Conservation (phyloP, 2,329 filamentous ascomycete species). For the Endocalyx cinctus region DNA sequence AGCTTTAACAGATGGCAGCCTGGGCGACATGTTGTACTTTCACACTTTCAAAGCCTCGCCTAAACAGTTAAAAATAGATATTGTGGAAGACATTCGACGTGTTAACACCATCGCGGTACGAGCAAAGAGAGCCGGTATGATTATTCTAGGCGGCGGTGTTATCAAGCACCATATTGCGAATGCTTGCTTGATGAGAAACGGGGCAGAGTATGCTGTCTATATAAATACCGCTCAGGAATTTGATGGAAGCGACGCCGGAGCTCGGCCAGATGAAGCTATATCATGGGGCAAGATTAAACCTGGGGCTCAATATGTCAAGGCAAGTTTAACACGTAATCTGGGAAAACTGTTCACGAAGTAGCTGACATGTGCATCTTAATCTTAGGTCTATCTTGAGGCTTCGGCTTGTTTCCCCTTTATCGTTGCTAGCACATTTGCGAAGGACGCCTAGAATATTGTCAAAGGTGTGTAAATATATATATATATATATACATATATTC, state of each 20-base stretch:
- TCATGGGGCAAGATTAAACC: slow-evolving; percentile 98
- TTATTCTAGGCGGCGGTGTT: slow-evolving; percentile 90
- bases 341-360: too few relatives aligned
- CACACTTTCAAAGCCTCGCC: slow-evolving; percentile 92
- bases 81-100: slow-evolving; percentile 86
- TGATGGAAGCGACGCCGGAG: slow-evolving; percentile 93
- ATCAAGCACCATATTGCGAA: slow-evolving; percentile 99
- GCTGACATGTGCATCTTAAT: slow-evolving; percentile 9
- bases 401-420: slow-evolving; percentile 63
- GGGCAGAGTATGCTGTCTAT: slow-evolving; percentile 93
- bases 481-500: too few relatives aligned
- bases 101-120: slow-evolving; percentile 90
- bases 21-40: slow-evolving; percentile 98
- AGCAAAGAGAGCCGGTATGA: slow-evolving; percentile 87
- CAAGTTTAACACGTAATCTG: slow-evolving; percentile 39
- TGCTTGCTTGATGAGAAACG: slow-evolving; percentile 94
- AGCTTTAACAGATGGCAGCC: slow-evolving; percentile 86
- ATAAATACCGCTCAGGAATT: slow-evolving; percentile 98
- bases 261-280: slow-evolving; percentile 90
- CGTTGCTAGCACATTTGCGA: slow-evolving; percentile 63
- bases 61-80: slow-evolving; percentile 75
- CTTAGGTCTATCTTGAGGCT: slow-evolving; percentile 59
- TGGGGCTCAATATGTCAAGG: slow-evolving; percentile 85
- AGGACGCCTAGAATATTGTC: slow-evolving; percentile 34
- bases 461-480: too few relatives aligned